Evolutionary conservation across 805 yeast species (phyloP).

Genomic region (Metschnikowia similis): DNA sequence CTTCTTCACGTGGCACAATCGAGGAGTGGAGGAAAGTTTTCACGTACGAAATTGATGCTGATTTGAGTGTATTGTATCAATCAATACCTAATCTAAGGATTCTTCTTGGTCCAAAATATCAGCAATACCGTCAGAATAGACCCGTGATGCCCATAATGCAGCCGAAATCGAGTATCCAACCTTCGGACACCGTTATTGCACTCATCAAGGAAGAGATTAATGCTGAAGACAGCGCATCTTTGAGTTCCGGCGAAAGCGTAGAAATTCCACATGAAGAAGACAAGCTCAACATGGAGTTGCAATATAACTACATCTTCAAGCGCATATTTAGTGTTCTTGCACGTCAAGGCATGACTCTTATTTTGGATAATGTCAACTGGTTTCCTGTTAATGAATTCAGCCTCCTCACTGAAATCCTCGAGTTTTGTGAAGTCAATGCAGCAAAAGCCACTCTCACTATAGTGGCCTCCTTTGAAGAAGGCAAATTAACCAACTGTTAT

Average conservation of each 20-base stretch:
- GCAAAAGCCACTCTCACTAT: conserved; percentile 3
- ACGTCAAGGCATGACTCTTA: conserved; percentile 39
- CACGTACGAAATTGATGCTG: conserved; percentile 35
- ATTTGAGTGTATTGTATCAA: conserved; percentile 36
- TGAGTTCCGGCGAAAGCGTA: neutral
- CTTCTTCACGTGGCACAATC: conserved; percentile 32
- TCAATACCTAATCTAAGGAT: conserved; percentile 43
- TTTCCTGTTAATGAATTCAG: conserved; percentile 31
- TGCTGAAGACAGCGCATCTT: conserved; percentile 1
- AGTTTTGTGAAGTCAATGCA: conserved; percentile 7
- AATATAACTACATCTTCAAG: conserved; percentile 41
- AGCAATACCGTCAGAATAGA: conserved; percentile 7
- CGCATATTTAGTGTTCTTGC: conserved; percentile 39
- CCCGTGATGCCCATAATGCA: neutral
- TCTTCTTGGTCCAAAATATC: conserved; percentile 41
- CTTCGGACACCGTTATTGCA: conserved; percentile 1
- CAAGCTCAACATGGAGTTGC: conserved; percentile 31
- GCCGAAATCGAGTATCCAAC: neutral
- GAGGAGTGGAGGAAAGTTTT: conserved; percentile 40
- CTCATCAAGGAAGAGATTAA: conserved; percentile 8
- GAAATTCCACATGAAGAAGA: conserved; percentile 15
- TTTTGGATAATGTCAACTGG: conserved; percentile 46
- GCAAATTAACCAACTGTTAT: neutral
- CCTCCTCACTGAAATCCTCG: conserved; percentile 26
- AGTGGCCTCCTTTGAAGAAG: conserved; percentile 5